Evolutionary conservation across 2,329 filamentous ascomycete genomes (phyloP), one percentile per base, ranked within the genome.

Genomic region (Rutstroemia sp.): DNA sequence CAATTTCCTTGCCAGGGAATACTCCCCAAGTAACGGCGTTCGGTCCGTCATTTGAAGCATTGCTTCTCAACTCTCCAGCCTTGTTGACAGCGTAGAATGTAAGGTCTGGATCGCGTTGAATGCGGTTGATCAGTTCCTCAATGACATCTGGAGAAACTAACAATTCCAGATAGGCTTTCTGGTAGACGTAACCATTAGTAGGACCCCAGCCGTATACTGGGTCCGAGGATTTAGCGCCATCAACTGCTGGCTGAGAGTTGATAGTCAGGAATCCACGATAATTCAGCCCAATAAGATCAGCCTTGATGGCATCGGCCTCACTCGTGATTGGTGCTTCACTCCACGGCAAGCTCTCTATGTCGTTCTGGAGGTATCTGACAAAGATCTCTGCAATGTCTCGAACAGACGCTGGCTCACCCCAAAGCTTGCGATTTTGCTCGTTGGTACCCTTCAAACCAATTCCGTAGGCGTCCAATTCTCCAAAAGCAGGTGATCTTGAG

Each of bases 1-100:
- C 92, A 69, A 99, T 96, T 73, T 99, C 94, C 72, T 97, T 95
- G 57, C 94, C 94, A 0, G 94, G 92, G 76, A 97, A 99, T 37
- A 99, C 95, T 73, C 94, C 94, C 94, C 94, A 99, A 1, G 94
- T 99, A 50, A 99, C 89, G n/a, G 94, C 94, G 67, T 99, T 99
- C 39, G 94, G 94, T 5, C 90, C 89, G 64, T 95, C 90, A 21
- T 84, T 82, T 8, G 86, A 84, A 1, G 90, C 85, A 68, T 99
- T 97, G 27, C 90, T 94, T 71, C 84, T 85, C 56, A 97, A 78
- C 57, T 86, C 82, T 27, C 92, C 92, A 19, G 80, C 78, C 72
- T 89, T 92, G 65, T 89, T 94, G 60, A 96, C 90, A 48, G 91
- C 90, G 67, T 97, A 96, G 75, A 95, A 99, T 0, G 92, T 96